Evolutionary conservation across 164 flowering plant genomes (phyloP).

Genomic region (Chimonanthus salicifolius): DNA sequence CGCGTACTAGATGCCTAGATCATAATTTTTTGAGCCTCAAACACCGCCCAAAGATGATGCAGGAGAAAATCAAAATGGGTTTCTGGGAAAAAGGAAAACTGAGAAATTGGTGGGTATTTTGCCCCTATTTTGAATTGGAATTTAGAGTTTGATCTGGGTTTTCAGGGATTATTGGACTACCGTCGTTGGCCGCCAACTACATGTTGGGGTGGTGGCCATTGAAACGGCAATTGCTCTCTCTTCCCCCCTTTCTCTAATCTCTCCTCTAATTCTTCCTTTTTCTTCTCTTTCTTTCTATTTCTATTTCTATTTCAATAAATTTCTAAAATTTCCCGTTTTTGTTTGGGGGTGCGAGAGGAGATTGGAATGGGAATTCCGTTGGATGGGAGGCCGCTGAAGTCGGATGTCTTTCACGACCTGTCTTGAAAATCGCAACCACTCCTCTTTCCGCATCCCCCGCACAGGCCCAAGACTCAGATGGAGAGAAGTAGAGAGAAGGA

Average conservation of each 20-base stretch:
- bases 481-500: neutral
- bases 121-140: neutral
- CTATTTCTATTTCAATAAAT: too few species aligned
- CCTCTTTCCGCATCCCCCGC: constrained; percentile 6
- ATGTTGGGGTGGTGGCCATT: constrained; percentile 31
- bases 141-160: too few species aligned
- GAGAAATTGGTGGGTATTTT: neutral
- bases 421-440: constrained; percentile 7
- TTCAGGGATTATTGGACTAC: neutral
- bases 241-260: constrained; percentile 18
- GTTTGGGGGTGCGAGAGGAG: neutral
- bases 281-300: neutral
- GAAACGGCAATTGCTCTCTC: constrained; percentile 23
- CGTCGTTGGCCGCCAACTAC: constrained; percentile 25
- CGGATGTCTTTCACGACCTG: constrained; percentile 8
- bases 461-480: neutral
- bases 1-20: constrained; percentile 19
- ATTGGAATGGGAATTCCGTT: constrained; percentile 2
- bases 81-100: neutral
- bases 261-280: constrained; percentile 1
- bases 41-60: too few species aligned
- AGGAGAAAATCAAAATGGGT: too few species aligned
- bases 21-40: too few species aligned
- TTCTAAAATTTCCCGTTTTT: neutral
- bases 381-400: constrained; percentile 4